Conservation (phyloP, 306 rosid genomes). For the Quercus gilva region DNA sequence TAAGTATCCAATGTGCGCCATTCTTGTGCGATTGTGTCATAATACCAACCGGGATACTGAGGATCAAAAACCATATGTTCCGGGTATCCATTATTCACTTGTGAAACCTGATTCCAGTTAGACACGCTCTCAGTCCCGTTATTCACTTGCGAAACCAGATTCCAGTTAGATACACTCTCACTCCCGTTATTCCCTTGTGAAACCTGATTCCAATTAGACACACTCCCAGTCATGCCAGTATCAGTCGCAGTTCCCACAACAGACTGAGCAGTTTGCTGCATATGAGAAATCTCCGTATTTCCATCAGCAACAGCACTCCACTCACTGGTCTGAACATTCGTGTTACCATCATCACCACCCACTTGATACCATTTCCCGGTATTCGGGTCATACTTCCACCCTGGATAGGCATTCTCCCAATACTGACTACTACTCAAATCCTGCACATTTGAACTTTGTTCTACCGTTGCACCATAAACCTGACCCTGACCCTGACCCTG, state of each 20-base stretch:
- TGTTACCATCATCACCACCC: slow-evolving; percentile 33
- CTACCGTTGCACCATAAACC: slow-evolving; percentile 37
- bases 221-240: slow-evolving; percentile 44
- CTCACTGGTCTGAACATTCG: slow-evolving; percentile 28
- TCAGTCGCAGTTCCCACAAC: slow-evolving; percentile 49
- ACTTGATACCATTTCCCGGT: slow-evolving; percentile 78
- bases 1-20: slow-evolving; percentile 71
- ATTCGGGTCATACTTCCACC: slow-evolving; percentile 67
- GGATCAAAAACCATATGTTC: slow-evolving; percentile 81
- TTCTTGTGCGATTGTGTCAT: slow-evolving; percentile 61
- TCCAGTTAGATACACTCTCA: slow-evolving; percentile 42
- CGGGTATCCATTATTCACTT: slow-evolving; percentile 60
- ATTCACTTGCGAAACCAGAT: slow-evolving; percentile 55
- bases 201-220: slow-evolving; percentile 46
- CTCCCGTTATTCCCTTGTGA: slow-evolving; percentile 58
- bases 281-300: slow-evolving; percentile 42
- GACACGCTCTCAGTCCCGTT: slow-evolving; percentile 49
- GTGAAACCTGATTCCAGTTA: slow-evolving; percentile 56
- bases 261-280: slow-evolving; percentile 57
- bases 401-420: slow-evolving; percentile 83
- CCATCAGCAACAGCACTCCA: slow-evolving; percentile 43
- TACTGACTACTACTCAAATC: slow-evolving; percentile 55
- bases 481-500: slow-evolving; percentile 30
- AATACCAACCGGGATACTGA: slow-evolving; percentile 81
- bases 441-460: slow-evolving; percentile 36